Base-by-base conservation (phyloP, 495 filamentous ascomycete genomes). In the Penicillium arizonense region DNA sequence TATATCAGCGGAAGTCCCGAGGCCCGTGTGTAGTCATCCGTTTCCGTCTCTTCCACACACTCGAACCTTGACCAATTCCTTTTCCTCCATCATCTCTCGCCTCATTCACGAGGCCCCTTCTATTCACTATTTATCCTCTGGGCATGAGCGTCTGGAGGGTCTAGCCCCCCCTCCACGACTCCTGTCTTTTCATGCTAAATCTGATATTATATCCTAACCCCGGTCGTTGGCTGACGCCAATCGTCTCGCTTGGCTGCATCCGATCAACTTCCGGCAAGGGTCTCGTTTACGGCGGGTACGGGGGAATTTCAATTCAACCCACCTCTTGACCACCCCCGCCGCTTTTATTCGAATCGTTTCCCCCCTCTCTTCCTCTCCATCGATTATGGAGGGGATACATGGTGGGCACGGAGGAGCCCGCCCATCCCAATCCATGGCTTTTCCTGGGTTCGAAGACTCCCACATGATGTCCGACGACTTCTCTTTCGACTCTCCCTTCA, bases 391-490 rank as follows among this genome's bases (percentile, higher is more conserved):
- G 57, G 68, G 68, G 57, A 66, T 69, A 55, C 62, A 61, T 51
- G 61, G 67, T 63, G 69, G 69, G 52, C 54, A 59, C 58, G 68
- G 62, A 52, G 59, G 59, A 46, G 58, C 57, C 59, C 69, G 64
- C 62, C 63, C 70, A 63, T 64, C 59, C 35, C 64, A 68, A 50
- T 39, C 70, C 60, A 58, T 62, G 47, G 64, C 60, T 26, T 71
- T 67, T 49, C 56, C 49, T 47, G 59, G 55, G 12, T 61, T 69
- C 57, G 57, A 72, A 5, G 65, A 67, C 24, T 62, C 69, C 14
- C 69, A 72, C 20, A 62, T 67, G 54, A 59, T 70, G 47, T 70
- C 72, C 47, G 71, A 76, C 44, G 72, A 72, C 48, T 69, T 76
- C 39, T 71, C 71, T 26, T 61, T 73, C 38, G 63, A 52, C 18